Conservation (phyloP, 805 yeast genomes). For the Saccharomyces eubayanus region DNA sequence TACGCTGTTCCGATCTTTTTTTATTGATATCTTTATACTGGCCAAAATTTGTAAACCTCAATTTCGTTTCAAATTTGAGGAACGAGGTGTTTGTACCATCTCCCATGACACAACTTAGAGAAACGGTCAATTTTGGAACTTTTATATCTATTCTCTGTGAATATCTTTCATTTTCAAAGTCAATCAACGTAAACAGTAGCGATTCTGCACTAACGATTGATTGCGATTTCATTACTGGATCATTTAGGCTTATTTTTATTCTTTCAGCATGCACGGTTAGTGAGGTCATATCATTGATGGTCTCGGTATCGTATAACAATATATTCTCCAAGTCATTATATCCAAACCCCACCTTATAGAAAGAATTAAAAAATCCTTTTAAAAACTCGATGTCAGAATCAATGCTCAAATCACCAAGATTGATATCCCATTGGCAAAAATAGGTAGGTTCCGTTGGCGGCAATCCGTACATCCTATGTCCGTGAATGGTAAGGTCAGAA, state of each 20-base stretch:
- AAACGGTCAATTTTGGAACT: slow-evolving; percentile 40
- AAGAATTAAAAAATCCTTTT: slow-evolving; percentile 35
- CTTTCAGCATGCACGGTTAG: slow-evolving; percentile 48
- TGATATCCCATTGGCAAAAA: slow-evolving; percentile 84
- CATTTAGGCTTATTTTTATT: slow-evolving; percentile 36
- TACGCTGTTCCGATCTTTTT: slow-evolving; percentile 47
- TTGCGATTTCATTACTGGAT: slow-evolving; percentile 23
- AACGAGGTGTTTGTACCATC: slow-evolving; percentile 18
- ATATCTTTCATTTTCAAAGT: slow-evolving; percentile 60
- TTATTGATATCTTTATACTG: slow-evolving; percentile 40
- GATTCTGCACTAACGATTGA: slow-evolving; percentile 21
- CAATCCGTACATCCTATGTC: slow-evolving; percentile 87
- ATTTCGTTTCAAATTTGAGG: slow-evolving; percentile 46
- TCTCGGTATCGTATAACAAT: slow-evolving; percentile 46
- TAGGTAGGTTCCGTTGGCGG: slow-evolving; percentile 87
- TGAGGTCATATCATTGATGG: slow-evolving; percentile 60
- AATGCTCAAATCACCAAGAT: slow-evolving; percentile 48
- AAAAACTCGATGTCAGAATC: slow-evolving; percentile 43
- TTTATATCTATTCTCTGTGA: slow-evolving; percentile 44
- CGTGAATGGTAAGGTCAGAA: slow-evolving; percentile 56
- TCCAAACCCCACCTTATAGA: slow-evolving; percentile 49
- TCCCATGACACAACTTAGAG: slow-evolving; percentile 1
- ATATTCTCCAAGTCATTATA: slow-evolving; percentile 72
- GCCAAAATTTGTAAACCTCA: slow-evolving; percentile 51
- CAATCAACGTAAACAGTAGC: slow-evolving; percentile 44